Evolutionary conservation across 106 monocot species (phyloP).

Genomic region (Platanthera zijinensis): DNA sequence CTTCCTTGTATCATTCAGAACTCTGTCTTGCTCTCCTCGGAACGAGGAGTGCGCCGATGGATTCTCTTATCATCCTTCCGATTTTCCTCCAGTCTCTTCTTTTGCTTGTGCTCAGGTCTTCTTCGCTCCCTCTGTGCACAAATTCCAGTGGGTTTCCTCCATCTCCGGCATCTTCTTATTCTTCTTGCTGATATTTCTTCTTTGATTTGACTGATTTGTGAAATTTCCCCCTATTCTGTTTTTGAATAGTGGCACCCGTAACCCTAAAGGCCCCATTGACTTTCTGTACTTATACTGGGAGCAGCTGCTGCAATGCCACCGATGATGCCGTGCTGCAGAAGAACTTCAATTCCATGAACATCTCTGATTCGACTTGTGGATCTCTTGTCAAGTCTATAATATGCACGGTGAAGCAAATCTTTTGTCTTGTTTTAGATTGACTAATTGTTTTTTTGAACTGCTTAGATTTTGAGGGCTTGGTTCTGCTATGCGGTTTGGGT

Average conservation of each 20-base stretch:
- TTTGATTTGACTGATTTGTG: neutral
- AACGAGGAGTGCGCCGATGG: slow-evolving; percentile 15
- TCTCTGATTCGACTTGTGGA: slow-evolving; percentile 50
- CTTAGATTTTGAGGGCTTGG: neutral
- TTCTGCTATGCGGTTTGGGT: neutral
- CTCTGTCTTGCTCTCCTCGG: neutral
- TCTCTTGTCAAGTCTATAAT: slow-evolving; percentile 43
- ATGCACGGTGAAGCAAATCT: slow-evolving; percentile 43
- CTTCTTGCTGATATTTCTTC: neutral
- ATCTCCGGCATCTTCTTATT: neutral
- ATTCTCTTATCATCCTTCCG: slow-evolving; percentile 7
- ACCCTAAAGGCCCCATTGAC: slow-evolving; percentile 41
- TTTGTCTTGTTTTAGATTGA: neutral
- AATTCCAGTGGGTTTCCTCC: slow-evolving; percentile 35
- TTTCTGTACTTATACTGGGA: slow-evolving; percentile 71
- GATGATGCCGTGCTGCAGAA: slow-evolving; percentile 44
- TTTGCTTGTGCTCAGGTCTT: slow-evolving; percentile 11
- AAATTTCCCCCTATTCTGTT: neutral
- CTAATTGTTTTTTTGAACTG: neutral
- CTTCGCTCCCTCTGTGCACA: slow-evolving; percentile 41
- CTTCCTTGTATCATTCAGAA: neutral
- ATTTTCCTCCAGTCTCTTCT: slow-evolving; percentile 7
- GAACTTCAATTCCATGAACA: slow-evolving; percentile 55
- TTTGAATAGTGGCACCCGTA: slow-evolving; percentile 50
- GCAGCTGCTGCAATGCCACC: slow-evolving; percentile 64